Evolutionary conservation across 2,329 filamentous ascomycete species (phyloP).

Genomic region (Onygenales sp.): DNA sequence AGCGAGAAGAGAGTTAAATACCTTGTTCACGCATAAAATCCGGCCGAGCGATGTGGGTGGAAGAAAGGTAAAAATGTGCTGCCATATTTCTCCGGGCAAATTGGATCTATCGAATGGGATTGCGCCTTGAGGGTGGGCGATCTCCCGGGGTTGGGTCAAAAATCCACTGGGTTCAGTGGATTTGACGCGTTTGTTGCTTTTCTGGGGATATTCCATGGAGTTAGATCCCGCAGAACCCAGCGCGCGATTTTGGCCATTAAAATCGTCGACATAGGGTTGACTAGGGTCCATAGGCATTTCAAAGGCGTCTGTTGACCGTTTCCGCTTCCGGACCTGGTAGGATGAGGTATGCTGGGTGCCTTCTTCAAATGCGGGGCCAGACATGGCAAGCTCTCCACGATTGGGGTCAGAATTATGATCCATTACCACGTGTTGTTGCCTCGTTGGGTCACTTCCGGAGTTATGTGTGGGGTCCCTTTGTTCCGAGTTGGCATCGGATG

Average conservation of each 20-base stretch:
- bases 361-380: neutral
- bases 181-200: conserved; percentile 13
- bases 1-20: conserved; percentile 54
- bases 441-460: neutral
- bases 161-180: conserved; percentile 3
- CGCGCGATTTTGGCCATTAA: neutral
- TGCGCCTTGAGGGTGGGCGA: neutral
- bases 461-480: neutral
- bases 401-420: neutral
- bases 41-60: conserved; percentile 54
- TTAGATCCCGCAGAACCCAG: neutral
- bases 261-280: conserved; percentile 1
- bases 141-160: conserved; percentile 5
- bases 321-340: conserved; percentile 7
- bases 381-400: neutral
- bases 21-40: conserved; percentile 58
- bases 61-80: conserved; percentile 58
- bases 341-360: neutral
- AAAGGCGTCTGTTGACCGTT: conserved; percentile 1
- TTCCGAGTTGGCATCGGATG: conserved; percentile 2
- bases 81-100: conserved; percentile 58
- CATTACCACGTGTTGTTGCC: neutral
- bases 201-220: neutral
- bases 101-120: conserved; percentile 17
- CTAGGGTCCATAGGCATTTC: neutral